Evolutionary conservation across 495 filamentous ascomycete species (phyloP).

Genomic region (Aspergillus olivimuriae): DNA sequence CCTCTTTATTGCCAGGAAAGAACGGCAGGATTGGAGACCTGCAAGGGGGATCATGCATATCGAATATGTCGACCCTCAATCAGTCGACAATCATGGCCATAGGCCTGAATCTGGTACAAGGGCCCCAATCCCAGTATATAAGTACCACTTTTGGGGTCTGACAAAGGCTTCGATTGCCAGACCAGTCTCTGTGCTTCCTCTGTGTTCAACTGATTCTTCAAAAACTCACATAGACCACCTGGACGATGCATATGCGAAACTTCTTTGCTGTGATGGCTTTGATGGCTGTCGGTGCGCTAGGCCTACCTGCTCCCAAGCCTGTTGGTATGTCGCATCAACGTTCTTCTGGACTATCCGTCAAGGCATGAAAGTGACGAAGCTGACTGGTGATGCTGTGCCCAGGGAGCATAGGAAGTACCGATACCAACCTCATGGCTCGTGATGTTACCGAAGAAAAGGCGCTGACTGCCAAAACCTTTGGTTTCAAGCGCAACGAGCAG

Average conservation of each 20-base stretch:
- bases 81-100: neutral
- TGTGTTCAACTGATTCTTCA: neutral
- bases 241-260: neutral
- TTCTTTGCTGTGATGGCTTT: neutral
- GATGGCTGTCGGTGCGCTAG: neutral
- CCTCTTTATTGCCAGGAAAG: neutral
- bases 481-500: too few species aligned
- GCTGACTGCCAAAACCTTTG: too few species aligned
- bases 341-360: neutral
- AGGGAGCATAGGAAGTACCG: neutral
- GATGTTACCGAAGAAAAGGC: too few species aligned
- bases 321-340: neutral
- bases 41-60: neutral
- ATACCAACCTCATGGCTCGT: too few species aligned
- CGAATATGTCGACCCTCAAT: neutral
- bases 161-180: neutral
- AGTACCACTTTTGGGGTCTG: neutral
- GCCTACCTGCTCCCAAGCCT: neutral
- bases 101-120: too few species aligned
- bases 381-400: neutral
- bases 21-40: neutral
- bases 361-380: neutral
- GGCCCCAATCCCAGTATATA: too few species aligned
- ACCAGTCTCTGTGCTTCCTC: neutral
- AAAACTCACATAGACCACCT: neutral